These are phyloP conservation scores for Urochloa ruziziensis DNA, from an alignment of 176 grass and related monocot genomes.

Conservation along the genomic window DNA sequence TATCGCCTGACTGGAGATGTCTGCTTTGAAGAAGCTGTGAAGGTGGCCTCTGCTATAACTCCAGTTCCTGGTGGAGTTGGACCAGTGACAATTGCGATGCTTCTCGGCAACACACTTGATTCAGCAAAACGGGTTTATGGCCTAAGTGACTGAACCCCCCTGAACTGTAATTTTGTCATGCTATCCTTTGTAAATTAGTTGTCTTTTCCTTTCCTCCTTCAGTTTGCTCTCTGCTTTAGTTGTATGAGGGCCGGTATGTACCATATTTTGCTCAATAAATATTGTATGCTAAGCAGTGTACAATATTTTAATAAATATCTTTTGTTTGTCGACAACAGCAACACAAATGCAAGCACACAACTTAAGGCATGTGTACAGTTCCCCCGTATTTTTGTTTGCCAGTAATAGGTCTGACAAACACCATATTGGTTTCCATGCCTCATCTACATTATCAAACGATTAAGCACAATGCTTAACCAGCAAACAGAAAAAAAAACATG, in stretches of 20 bases:
- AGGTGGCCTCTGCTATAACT: constrained; percentile 76
- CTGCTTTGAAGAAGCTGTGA: constrained; percentile 85
- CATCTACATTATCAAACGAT: neutral
- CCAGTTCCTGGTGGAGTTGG: constrained; percentile 96
- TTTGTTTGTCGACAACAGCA: neutral
- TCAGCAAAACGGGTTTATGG: constrained; percentile 61
- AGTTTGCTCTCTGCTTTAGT: constrained; percentile 15
- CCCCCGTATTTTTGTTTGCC: neutral
- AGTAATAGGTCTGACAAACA: neutral
- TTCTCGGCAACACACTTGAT: constrained; percentile 87
- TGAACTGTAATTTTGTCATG: neutral
- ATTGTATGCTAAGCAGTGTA: neutral
- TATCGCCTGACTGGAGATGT: constrained; percentile 85
- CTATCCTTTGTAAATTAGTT: constrained; percentile 40
- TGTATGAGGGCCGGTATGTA: constrained; percentile 28
- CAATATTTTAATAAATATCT: neutral
- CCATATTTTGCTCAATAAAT: constrained; percentile 11
- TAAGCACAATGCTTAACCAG: neutral
- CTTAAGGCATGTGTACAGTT: neutral
- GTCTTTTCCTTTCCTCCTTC: neutral
- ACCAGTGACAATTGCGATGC: constrained; percentile 85
- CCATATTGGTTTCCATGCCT: neutral
- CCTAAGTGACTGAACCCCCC: constrained; percentile 23
- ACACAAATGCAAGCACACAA: neutral
- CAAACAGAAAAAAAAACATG: neutral